Base-by-base conservation (phyloP, 345 rosid genomes). In the Ailanthus altissimus region DNA sequence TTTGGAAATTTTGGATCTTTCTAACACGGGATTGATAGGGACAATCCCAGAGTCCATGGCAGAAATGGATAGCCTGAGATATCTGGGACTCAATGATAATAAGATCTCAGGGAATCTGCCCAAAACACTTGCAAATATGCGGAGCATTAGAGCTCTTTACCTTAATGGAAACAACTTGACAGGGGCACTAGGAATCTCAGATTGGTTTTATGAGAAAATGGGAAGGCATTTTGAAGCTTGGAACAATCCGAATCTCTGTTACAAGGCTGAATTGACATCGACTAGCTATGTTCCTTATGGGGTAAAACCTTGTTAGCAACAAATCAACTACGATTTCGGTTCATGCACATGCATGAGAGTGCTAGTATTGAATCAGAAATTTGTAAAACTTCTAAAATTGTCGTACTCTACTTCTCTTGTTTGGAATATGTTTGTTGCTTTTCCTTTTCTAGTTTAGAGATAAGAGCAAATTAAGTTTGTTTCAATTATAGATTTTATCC, bases 211-310 rank as follows among this genome's bases (percentile, higher is more conserved):
- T 16, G 1, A 38, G 76, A 84, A 78, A 76, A 78, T 82, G 84
- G 82, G 82, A n/a, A 76, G 87, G 75, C 75, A 83, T 6, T 86
- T 86, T 72, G 61, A 79, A 4, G 89, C 81, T 20, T 75, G 78
- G 85, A 71, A 75, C 75, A 86, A 86, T 74, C 83, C 85, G 21
- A 70, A 72, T 54, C 75, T 86, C 18, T 82, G 89, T 51, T 76
- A 69, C 75, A 59, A 56, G 59, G 40, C 23, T 7, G 74, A 65
- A 11, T 50, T 74, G 21, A 36, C 38, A 5, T 62, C 71, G 13
- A 32, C 56, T 10, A 40, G 13, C 16, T 28, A 62, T 71, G 62
- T 58, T 38, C 85, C 84, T 9, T 23, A 23, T 43, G 85, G 80
- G 15, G 66, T 80, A 23, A 79, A 57, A 57, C 79, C 81, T 36